Evolutionary conservation across 2,329 filamentous ascomycete species (phyloP).

Genomic region (Scedosporium dehoogii): DNA sequence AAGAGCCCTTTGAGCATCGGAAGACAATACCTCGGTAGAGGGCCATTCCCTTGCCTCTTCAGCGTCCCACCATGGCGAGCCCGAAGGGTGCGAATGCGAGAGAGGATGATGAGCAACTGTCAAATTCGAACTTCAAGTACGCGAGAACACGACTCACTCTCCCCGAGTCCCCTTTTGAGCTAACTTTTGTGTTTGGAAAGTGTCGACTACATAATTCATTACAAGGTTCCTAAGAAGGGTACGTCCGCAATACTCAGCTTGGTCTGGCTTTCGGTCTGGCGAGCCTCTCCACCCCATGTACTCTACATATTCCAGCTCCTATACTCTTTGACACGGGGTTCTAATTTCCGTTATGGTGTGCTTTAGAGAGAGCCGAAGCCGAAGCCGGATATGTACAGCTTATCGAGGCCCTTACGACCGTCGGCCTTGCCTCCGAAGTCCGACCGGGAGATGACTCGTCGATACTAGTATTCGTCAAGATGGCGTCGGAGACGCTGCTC

Average conservation of each 20-base stretch:
- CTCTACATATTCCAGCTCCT: background rate
- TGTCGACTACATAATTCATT: constrained; percentile 84
- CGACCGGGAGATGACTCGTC: constrained; percentile 67
- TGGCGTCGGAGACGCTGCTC: constrained; percentile 66
- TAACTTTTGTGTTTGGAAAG: constrained; percentile 23
- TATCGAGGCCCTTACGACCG: constrained; percentile 61
- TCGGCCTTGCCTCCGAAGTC: constrained; percentile 82
- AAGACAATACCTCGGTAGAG: too few relatives aligned
- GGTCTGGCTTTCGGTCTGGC: too few relatives aligned
- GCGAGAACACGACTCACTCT: background rate
- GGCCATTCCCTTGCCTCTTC: background rate
- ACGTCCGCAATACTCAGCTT: constrained; percentile 15
- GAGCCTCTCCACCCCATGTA: background rate
- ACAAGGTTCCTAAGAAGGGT: constrained; percentile 61
- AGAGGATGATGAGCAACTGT: background rate
- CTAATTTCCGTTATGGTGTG: background rate
- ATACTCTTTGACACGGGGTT: background rate
- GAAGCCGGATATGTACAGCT: constrained; percentile 69
- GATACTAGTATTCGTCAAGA: constrained; percentile 72
- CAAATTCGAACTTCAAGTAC: constrained; percentile 1
- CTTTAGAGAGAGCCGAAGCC: constrained; percentile 56
- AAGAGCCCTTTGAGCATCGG: too few relatives aligned
- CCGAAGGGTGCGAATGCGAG: background rate
- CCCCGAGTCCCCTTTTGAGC: background rate
- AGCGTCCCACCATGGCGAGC: background rate